Base-by-base conservation (phyloP, 1,139 yeast genomes). In the Yamadazyma epiphylla region DNA sequence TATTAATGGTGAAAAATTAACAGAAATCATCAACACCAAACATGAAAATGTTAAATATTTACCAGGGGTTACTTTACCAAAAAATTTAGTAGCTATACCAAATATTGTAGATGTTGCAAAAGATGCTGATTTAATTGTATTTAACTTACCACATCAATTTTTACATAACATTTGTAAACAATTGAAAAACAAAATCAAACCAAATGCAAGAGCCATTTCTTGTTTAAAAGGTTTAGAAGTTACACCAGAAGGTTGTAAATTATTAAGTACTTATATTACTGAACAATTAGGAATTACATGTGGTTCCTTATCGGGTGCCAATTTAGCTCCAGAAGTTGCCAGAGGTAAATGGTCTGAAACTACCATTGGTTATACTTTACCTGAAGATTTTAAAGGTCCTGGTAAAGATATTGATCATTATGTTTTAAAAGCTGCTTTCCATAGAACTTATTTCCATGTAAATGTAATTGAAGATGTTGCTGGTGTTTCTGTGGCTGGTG, bases 401-500 rank as follows among this genome's bases (percentile, higher is more conserved):
- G 73, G 74, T 33, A 53, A 53, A 34, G 74, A 68, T 43, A 63
- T 68, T 37, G 72, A 68, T 46, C 54, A 52, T 26, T 48, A 35
- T 28, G 61, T 68, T 19, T 59, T 68, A 43, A 64, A 63, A 43
- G 63, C 61, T 14, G 64, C 64, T 4, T 68, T 68, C 66, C 70
- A 66, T 48, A 60, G 74, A 49, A 58, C 63, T 5, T 68, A 68
- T 49, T 68, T 68, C 62, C 74, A 68, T 38, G 73, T 68, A 26
- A 60, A 60, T 28, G 73, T 68, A 19, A 64, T 68, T 32, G 62
- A 63, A 15, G 74, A 68, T 46, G 73, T 68, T 26, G 69, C 68
- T 7, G 74, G 74, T 34, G 70, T 62, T 8, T 65, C 72, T 6
- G 64, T 66, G n/a, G 74, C 74, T 8, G 74, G 74, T 29, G 74